Evolutionary conservation across 352 stramenopile species (phyloP).

Genomic region (Salisapilia sapeloensis): DNA sequence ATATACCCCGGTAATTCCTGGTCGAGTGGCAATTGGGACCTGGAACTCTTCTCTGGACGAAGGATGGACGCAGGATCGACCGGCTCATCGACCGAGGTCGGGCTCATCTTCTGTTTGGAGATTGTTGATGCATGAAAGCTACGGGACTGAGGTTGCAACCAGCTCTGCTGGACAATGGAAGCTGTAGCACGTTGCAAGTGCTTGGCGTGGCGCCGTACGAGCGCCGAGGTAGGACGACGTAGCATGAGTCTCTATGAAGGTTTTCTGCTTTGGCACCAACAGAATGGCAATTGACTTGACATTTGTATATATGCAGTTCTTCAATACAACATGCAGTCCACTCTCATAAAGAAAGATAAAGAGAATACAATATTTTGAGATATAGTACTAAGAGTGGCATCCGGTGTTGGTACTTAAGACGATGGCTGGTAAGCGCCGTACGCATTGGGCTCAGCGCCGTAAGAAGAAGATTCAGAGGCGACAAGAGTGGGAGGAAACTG

Average conservation of each 20-base stretch:
- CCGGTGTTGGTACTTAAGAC: too few relatives aligned
- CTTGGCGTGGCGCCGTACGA: slow-evolving; percentile 1
- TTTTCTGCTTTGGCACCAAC: too few relatives aligned
- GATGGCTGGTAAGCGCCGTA: slow-evolving; percentile 44
- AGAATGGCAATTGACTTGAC: too few relatives aligned
- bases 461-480: slow-evolving; percentile 55
- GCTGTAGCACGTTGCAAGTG: slow-evolving; percentile 3
- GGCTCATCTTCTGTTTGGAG: slow-evolving; percentile 10
- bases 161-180: too few relatives aligned
- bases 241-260: too few relatives aligned
- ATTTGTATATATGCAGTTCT: too few relatives aligned
- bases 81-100: slow-evolving; percentile 1
- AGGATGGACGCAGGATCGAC: slow-evolving; percentile 34
- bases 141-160: too few relatives aligned
- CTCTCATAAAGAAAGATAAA: too few relatives aligned
- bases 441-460: slow-evolving; percentile 49
- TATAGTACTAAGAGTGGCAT: too few relatives aligned
- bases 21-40: slow-evolving; percentile 36
- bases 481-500: slow-evolving; percentile 5
- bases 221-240: background rate
- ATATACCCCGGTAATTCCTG: slow-evolving; percentile 32
- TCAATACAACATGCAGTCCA: too few relatives aligned
- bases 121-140: too few relatives aligned
- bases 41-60: slow-evolving; percentile 18
- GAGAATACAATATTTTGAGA: too few relatives aligned